A percentile compares a stretch with the other conserved stretches of the same genome.
These are phyloP conservation scores for Trametes coccinea DNA, from an alignment of 768 basidiomycete genomes.

Conservation along the genomic window DNA sequence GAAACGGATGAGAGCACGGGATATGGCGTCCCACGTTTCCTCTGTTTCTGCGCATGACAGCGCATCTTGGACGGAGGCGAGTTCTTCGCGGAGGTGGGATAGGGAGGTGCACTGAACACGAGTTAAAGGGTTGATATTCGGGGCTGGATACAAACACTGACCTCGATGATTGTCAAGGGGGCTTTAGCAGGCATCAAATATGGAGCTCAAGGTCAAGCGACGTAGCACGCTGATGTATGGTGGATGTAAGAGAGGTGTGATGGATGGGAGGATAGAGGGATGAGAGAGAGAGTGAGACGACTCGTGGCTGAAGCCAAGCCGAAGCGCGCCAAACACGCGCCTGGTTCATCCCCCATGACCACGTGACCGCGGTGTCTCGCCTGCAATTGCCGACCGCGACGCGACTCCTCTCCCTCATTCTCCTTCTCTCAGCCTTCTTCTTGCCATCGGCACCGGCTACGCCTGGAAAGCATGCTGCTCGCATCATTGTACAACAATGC, in stretches of 20 bases:
- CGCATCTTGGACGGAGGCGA: constrained; percentile 45
- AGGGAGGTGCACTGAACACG: constrained; percentile 34
- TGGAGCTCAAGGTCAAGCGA: not conserved
- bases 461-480: too few relatives aligned
- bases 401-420: too few relatives aligned
- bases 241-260: not conserved
- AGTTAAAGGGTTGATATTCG: not conserved
- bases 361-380: constrained; percentile 18
- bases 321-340: not conserved
- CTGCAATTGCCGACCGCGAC: too few relatives aligned
- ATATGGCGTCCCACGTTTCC: constrained; percentile 76
- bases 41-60: constrained; percentile 63
- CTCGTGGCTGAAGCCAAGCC: constrained; percentile 10
- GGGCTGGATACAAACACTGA: constrained; percentile 3
- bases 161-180: constrained; percentile 18
- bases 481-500: too few relatives aligned
- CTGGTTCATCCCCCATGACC: constrained; percentile 5
- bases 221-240: not conserved
- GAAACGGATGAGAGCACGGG: constrained; percentile 48
- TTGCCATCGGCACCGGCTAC: too few relatives aligned
- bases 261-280: not conserved
- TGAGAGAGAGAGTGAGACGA: not conserved
- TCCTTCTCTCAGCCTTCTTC: too few relatives aligned
- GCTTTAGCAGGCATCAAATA: constrained; percentile 21
- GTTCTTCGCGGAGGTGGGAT: constrained; percentile 37